phyloP scores from a whole-genome alignment of 176 grass and related monocot genomes.

The Secale cereale region DNA sequence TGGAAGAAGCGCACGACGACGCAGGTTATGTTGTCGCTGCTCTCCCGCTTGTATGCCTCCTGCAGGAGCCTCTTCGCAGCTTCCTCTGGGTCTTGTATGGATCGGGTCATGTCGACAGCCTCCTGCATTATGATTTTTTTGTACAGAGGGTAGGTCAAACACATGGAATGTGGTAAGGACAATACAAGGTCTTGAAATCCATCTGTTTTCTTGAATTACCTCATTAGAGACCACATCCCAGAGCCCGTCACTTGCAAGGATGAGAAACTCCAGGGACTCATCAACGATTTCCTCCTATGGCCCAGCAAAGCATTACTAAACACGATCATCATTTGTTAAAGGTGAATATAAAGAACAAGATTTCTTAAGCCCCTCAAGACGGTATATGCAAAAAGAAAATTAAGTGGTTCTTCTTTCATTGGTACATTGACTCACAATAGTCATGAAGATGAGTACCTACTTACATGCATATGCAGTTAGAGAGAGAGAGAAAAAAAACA shows the following conservation, averaged over 20 bases:
- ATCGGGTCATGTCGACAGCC: conserved; percentile 46
- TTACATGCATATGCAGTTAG: background rate
- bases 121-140: conserved; percentile 26
- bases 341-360: background rate
- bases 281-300: conserved; percentile 52
- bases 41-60: conserved; percentile 57
- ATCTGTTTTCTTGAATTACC: conserved; percentile 26
- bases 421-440: background rate
- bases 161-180: background rate
- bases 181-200: background rate
- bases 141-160: background rate
- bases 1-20: conserved; percentile 51
- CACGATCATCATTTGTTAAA: background rate
- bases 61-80: conserved; percentile 62
- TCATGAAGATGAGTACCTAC: background rate
- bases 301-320: conserved; percentile 17
- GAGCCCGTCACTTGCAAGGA: conserved; percentile 57
- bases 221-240: conserved; percentile 68
- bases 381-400: background rate
- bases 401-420: background rate
- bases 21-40: conserved; percentile 60
- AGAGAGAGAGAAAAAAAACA: background rate
- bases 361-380: background rate
- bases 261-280: conserved; percentile 49
- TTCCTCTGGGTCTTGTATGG: conserved; percentile 56